phyloP scores from a whole-genome alignment of 306 rosid species.

The Vicia sativa region DNA sequence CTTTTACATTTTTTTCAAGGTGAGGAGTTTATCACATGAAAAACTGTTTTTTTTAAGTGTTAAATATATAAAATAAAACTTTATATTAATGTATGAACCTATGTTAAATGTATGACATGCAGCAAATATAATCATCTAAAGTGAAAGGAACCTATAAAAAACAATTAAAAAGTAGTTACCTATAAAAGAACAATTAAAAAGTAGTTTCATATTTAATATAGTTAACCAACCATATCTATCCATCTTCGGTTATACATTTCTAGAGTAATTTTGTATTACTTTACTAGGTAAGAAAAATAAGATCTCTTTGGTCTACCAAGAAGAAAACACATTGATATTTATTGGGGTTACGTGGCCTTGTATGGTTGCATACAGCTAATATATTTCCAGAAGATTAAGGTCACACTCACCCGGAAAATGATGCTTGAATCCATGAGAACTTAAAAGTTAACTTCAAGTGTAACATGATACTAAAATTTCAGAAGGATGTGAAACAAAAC shows the following conservation, averaged over 20 bases:
- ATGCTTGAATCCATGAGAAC: slow-evolving; percentile 26
- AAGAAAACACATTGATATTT: background rate
- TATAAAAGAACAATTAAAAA: background rate
- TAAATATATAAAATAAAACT: too few species aligned
- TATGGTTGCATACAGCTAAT: slow-evolving; percentile 63
- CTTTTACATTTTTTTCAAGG: too few species aligned
- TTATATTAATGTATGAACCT: too few species aligned
- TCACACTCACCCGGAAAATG: slow-evolving; percentile 54
- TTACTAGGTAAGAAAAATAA: background rate
- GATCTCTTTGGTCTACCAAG: background rate
- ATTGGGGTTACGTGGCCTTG: slow-evolving; percentile 51
- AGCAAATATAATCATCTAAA: too few species aligned
- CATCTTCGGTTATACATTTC: background rate
- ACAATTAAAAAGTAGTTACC: background rate
- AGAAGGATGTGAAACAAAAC: background rate
- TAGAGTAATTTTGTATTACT: too few species aligned
- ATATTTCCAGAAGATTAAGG: slow-evolving; percentile 38
- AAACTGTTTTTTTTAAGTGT: too few species aligned
- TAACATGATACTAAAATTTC: background rate
- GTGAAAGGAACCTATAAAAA: too few species aligned
- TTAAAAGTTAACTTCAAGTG: background rate
- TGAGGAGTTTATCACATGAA: too few species aligned
- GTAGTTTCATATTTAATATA: background rate
- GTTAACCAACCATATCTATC: background rate
- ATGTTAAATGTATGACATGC: too few species aligned